Percentiles rank a stretch among this genome's conserved stretches.
Conservation (phyloP, 2,329 filamentous ascomycete genomes). For the Herpotrichia juniperi region DNA sequence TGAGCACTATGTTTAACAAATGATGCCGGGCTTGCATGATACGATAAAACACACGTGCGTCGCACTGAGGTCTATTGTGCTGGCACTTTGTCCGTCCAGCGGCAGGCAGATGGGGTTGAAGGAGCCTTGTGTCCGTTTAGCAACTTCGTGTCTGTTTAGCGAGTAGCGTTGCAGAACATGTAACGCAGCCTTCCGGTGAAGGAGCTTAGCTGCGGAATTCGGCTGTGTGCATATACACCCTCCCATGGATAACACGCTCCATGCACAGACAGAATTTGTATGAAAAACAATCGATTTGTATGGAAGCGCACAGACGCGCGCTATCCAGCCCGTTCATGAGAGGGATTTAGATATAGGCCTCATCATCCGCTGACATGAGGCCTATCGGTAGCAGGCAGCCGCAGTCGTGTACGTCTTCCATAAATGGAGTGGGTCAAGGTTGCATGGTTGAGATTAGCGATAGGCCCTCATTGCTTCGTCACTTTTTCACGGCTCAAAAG, state of each 20-base stretch:
- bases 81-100: neutral
- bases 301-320: too few species aligned
- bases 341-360: neutral
- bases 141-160: neutral
- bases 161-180: neutral
- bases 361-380: conserved; percentile 8
- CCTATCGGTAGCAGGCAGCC: conserved; percentile 5
- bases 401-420: conserved; percentile 4
- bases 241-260: too few species aligned
- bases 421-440: conserved; percentile 5
- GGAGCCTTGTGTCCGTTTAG: too few species aligned
- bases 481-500: conserved; percentile 2
- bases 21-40: too few species aligned
- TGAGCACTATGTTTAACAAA: neutral
- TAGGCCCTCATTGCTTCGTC: neutral
- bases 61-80: neutral
- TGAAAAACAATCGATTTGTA: too few species aligned
- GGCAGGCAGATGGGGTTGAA: too few species aligned
- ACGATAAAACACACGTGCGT: neutral
- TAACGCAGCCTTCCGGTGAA: conserved; percentile 9
- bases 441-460: neutral
- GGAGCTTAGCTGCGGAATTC: conserved; percentile 3
- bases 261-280: too few species aligned
- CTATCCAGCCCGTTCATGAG: too few species aligned
- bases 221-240: conserved; percentile 1